Base-by-base conservation (phyloP, 192 early-diverging fungal species). In the Gamsiella multidivaricata region DNA sequence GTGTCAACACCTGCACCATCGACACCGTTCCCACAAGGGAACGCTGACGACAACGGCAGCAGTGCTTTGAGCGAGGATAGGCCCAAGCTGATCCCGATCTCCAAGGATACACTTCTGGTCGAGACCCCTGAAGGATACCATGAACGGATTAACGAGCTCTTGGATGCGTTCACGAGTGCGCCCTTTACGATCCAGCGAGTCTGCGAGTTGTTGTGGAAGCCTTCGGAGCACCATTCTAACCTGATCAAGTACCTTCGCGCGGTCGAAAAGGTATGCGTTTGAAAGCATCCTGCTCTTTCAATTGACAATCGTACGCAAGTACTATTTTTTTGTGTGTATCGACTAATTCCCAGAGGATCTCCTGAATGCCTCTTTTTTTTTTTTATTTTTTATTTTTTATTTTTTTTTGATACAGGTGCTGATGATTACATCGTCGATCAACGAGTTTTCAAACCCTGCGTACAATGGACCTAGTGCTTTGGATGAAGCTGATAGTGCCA, bases 111-210 rank as follows among this genome's bases (percentile, higher is more conserved):
- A 12, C 51, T 72, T 8, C 28, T 67, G n/a, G 56, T 70, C 22
- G 79, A 80, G n/a, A 71, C 70, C 1, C 79, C 70, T 6, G 70
- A 67, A 28, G 79, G 65, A 34, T 80, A 80, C 32, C 70, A 65
- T 36, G 51, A 45, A 17, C 79, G 79, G 3, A 80, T 80, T 53
- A 66, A 34, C 17, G 55, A 39, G 33, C 54, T 80, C 14, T 29
- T 80, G 32, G 60, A 69, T 65, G 57, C 70, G 5, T 80, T 80
- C 28, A 37, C 54, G 26, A 82, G 81, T 14, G 61, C 69, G 25
- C 81, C 81, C 9, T 83, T 83, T 50, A 83, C 81, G 2, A 80
- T 83, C 52, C 81, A 83, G 61, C 70, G 81, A 33, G 49, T 83
- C 20, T 83, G 81, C 33, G 81, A 83, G 41, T 47, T 83, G 14